Base-by-base conservation (phyloP, 1,284 basidiomycete species). In the Chalciporus sp. region DNA sequence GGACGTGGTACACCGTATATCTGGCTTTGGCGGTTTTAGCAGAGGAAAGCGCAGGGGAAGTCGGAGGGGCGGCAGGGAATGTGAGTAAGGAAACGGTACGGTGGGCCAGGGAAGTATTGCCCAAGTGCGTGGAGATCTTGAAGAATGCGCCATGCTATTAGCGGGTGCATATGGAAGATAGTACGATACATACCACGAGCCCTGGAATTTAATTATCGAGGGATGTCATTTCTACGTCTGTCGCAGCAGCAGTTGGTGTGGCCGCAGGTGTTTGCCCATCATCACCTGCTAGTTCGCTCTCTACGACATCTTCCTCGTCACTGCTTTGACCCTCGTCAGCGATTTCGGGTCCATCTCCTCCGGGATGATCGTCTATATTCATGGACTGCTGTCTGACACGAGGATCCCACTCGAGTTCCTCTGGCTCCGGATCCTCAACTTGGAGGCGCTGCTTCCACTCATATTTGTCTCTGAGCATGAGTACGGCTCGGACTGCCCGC, bases 371-470 rank as follows among this genome's bases (percentile, higher is more conserved):
- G 40, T 50, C 56, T 35, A 33, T 44, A 8, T 61, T 65, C 8
- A 60, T 55, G 23, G 51, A 56, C 11, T 58, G 61, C 43, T 62
- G 64, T 39, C 67, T 73, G 8, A 73, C 28, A 28, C 80, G 72
- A 5, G 84, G 81, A 56, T 86, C 83, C 81, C 83, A 88, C 31
- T 82, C 82, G 42, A 88, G 70, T 56, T 90, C 88, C 60, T 90
- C 87, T 4, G 86, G 86, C 64, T 90, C 88, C 57, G 85, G 85
- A 39, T 83, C 81, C 61, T 86, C 84, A 23, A 89, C 86, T 55
- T 79, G 81, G 16, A 90, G 85, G 29, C 89, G 76, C 55, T 83
- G 80, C 62, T 84, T 85, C 86, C 88, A 90, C 48, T 91, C 88
- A 66, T 85, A 91, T 67, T 82, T 86, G 51, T 92, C 90, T 51